A percentile compares a stretch with the other conserved stretches of the same genome.
Conservation (phyloP, 2,329 filamentous ascomycete genomes). For the Fusarium vanettenii region DNA sequence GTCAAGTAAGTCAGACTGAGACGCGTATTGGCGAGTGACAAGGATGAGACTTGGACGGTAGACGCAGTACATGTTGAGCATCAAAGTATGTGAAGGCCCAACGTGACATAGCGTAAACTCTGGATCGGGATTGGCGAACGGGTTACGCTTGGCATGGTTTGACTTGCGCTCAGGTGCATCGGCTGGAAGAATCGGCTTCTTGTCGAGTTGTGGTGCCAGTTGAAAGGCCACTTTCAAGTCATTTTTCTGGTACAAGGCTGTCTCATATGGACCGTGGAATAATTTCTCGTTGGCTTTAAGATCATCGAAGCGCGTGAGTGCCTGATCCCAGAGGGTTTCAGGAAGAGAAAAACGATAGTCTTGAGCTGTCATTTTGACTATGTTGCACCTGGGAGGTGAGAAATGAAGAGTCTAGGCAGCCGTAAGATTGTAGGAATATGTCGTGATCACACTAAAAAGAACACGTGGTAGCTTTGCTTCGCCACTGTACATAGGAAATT, state of each 20-base stretch:
- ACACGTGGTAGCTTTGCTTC: not conserved
- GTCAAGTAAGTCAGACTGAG: not conserved
- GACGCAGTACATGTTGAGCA: slow-evolving; percentile 1
- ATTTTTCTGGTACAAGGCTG: not conserved
- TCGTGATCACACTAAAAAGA: not conserved
- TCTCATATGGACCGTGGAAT: not conserved
- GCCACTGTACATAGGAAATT: not conserved
- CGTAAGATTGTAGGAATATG: not conserved
- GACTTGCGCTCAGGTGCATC: not conserved
- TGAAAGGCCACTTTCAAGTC: not conserved
- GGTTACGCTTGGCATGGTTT: not conserved
- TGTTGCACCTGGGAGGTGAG: not conserved
- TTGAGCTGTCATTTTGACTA: not conserved
- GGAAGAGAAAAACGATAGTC: not conserved
- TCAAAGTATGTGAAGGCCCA: not conserved
- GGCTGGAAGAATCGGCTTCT: not conserved
- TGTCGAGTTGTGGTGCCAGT: not conserved
- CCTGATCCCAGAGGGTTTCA: not conserved
- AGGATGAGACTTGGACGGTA: not conserved
- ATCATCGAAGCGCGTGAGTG: not conserved
- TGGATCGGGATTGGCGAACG: not conserved
- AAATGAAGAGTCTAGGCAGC: not conserved
- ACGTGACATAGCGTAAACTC: not conserved
- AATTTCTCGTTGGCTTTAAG: not conserved
- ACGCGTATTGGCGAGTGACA: not conserved